Percentiles rank a stretch among this genome's conserved stretches.
phyloP scores from a whole-genome alignment of 73 alveolate genomes.

The Breviolum minutum region DNA sequence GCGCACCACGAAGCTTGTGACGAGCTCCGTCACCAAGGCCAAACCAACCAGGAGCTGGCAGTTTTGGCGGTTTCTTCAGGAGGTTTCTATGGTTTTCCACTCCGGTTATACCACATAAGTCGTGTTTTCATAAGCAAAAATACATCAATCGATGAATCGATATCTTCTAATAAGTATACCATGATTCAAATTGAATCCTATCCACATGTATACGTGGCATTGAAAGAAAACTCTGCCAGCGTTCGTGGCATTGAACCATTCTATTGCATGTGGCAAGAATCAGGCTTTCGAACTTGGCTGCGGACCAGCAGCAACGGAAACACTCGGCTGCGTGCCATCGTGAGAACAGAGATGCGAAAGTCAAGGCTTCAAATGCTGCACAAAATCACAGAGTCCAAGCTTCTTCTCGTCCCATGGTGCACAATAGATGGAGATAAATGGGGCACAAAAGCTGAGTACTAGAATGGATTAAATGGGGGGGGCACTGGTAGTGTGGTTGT shows the following conservation, averaged over 20 bases:
- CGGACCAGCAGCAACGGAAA: conserved; percentile 44
- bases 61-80: background rate
- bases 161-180: background rate
- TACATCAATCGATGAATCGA: background rate
- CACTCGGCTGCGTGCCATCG: conserved; percentile 47
- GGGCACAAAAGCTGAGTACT: too few species aligned
- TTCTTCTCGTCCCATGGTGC: background rate
- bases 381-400: background rate
- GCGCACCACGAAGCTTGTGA: conserved; percentile 26
- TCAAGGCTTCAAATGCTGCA: conserved; percentile 43
- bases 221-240: background rate
- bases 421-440: too few species aligned
- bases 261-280: too few species aligned
- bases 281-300: too few species aligned
- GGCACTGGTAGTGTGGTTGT: too few species aligned
- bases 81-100: too few species aligned
- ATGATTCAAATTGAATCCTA: background rate
- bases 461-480: too few species aligned
- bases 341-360: background rate
- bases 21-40: conserved; percentile 46
- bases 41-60: conserved; percentile 16
- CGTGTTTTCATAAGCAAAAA: background rate
- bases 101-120: too few species aligned
- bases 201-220: background rate
- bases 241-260: background rate